Percentiles rank a stretch among this genome's conserved stretches.
Conservation (phyloP, 495 filamentous ascomycete species). For the Neurospora sp. region DNA sequence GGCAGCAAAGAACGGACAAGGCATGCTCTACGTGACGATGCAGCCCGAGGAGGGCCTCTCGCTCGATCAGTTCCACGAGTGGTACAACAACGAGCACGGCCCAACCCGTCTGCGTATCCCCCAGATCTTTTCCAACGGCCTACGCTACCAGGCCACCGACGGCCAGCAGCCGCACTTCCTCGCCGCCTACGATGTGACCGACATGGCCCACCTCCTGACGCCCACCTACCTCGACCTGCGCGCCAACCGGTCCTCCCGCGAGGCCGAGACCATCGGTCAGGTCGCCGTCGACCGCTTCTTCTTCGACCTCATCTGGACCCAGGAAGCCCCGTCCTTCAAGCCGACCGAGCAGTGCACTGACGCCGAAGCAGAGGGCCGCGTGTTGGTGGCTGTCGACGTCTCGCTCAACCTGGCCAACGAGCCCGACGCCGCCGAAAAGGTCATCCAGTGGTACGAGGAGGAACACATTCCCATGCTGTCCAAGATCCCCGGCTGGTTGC, state of each 20-base stretch:
- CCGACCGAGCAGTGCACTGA: slow-evolving; percentile 49
- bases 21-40: slow-evolving; percentile 73
- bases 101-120: slow-evolving; percentile 63
- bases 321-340: slow-evolving; percentile 42
- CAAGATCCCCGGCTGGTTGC: slow-evolving; percentile 66
- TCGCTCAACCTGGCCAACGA: slow-evolving; percentile 41
- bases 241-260: slow-evolving; percentile 57
- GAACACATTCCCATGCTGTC: slow-evolving; percentile 63
- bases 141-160: slow-evolving; percentile 65
- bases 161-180: slow-evolving; percentile 53
- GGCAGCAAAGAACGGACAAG: slow-evolving; percentile 25
- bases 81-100: slow-evolving; percentile 87
- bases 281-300: slow-evolving; percentile 61
- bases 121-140: slow-evolving; percentile 59
- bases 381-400: slow-evolving; percentile 52
- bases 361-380: slow-evolving; percentile 47
- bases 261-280: slow-evolving; percentile 65
- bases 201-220: slow-evolving; percentile 56
- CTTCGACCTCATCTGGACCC: slow-evolving; percentile 50
- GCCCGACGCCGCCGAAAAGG: slow-evolving; percentile 40
- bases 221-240: slow-evolving; percentile 59
- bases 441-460: slow-evolving; percentile 58
- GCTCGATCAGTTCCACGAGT: slow-evolving; percentile 69
- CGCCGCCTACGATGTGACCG: slow-evolving; percentile 70
- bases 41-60: slow-evolving; percentile 54